Evolutionary conservation across 2,329 filamentous ascomycete genomes (phyloP).

Genomic region (Fusarium floridanum): DNA sequence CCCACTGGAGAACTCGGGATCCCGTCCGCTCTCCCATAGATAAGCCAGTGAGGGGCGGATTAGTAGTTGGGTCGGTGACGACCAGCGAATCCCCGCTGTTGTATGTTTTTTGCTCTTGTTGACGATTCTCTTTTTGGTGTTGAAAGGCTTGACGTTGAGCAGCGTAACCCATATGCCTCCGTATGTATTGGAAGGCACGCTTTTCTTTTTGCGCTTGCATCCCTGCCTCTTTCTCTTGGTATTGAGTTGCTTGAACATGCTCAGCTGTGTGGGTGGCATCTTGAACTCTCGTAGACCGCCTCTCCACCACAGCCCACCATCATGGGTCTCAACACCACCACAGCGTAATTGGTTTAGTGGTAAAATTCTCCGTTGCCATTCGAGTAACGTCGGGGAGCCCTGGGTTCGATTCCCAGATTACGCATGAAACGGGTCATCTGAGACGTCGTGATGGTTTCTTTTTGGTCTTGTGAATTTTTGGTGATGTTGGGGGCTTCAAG

Average conservation of each 20-base stretch:
- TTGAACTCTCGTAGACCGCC: not conserved
- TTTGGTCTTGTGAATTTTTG: not conserved
- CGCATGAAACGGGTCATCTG: not conserved
- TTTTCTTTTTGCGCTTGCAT: not conserved
- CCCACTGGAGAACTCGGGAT: conserved; percentile 2
- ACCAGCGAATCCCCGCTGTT: conserved; percentile 8
- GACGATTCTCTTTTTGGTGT: not conserved
- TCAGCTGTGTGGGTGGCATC: not conserved
- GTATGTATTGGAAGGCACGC: no score
- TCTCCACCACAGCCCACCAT: not conserved
- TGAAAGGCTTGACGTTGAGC: not conserved
- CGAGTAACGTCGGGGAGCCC: not conserved
- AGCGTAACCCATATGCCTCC: not conserved
- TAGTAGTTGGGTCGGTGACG: not conserved
- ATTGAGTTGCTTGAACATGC: not conserved
- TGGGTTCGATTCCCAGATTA: not conserved
- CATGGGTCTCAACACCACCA: not conserved
- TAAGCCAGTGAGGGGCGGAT: not conserved
- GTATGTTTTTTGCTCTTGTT: not conserved
- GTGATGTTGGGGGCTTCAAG: not conserved
- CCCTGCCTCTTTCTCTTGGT: not conserved
- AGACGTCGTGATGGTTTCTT: not conserved
- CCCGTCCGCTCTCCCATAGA: conserved; percentile 7
- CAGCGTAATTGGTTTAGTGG: not conserved
- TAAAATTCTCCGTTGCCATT: not conserved